Base-by-base conservation (phyloP, 768 basidiomycete genomes). In the Lyophyllum decastes region DNA sequence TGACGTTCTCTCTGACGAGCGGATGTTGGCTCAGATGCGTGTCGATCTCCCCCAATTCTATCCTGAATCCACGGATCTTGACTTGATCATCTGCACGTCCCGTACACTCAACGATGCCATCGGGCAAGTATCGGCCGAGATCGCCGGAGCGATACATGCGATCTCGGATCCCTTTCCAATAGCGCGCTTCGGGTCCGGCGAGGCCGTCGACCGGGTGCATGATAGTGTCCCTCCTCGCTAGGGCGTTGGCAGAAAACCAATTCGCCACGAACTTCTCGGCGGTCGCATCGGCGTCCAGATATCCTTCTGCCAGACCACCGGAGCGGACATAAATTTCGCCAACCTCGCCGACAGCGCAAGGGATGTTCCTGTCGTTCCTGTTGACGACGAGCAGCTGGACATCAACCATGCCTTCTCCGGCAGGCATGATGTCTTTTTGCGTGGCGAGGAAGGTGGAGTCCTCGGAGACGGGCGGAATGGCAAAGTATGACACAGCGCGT, bases 291-390 rank as follows among this genome's bases (percentile, higher is more conserved):
- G 82, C 69, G 69, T 98, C 94, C 22, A 93, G 81, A 69, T 99
- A 99, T 0, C 95, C 95, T 66, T 98, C 97, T 1, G 96, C 94
- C 58, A 99, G 74, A 9, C 97, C 97, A 17, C 97, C 94, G 2
- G 92, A 94, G 44, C 97, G 88, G 5, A 99, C 97, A 70, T 98
- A 99, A 65, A 99, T 98, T 74, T 99, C 97, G 34, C 97, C 97
- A 11, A 98, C 89, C 74, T 99, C 97, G 26, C 97, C 97, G 12
- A 98, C 85, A 2, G 91, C 94, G 63, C 96, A 98, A 2, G 90
- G 87, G 2, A 96, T 74, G 60, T 84, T 87, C 65, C 88, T 80
- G 76, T 98, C 92, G 61, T 82, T 79, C 57, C 96, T 80, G 76
- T 99, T 98, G 49, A 98, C 94, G 35, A 99, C 95, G 22, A 98